Evolutionary conservation across 148 eudicot genomes (phyloP), one percentile per base, ranked within the genome.

Genomic region (Vaccinium darrowii): DNA sequence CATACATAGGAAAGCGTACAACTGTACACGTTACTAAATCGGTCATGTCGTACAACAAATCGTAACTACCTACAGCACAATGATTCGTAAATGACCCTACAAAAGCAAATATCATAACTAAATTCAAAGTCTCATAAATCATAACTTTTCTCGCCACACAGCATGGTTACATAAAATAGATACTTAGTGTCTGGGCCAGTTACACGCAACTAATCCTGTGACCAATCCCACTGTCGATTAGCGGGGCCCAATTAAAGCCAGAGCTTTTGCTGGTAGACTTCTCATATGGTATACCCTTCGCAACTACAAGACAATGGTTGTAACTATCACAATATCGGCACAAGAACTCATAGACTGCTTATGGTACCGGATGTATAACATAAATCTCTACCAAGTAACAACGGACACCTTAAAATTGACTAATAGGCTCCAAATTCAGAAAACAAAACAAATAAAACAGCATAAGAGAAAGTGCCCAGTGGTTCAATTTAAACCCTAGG

Each of bases 401-500:
- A 27, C 25, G 11, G 21, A 49, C 15, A 76, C 18, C 3, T 8
- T 27, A 18, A 47, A 76, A 23, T 7, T 27, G 50, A 39, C 7
- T 33, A 39, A 36, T 6, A 3, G 50, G 16, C 65, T 43, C 85
- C 54, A 83, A 56, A 83, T 57, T 74, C 23, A 33, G 50, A 16
- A 80, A 7, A 12, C 23, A 18, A 56, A 27, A 27, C 21, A 43
- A 11, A 60, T 19, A 23, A 51, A 51, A 30, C 5, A 16, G 39
- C 3, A 18, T 19, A 65, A 53, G 25, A 23, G 58, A 58, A 27
- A 54, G 8, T 39, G n/a, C 10, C 3, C 23, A 2, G 25, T 14
- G 0, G 43, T n/a, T 21, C 14, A 25, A 86, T 52, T 25, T 19
- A 85, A 81, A 69, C 58, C 79, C 62, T 54, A 82, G 53, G n/a